A percentile compares a stretch with the other conserved stretches of the same genome.
These are phyloP conservation scores for Syzygium jambos DNA, from an alignment of 345 rosid species.

Conservation along the genomic window DNA sequence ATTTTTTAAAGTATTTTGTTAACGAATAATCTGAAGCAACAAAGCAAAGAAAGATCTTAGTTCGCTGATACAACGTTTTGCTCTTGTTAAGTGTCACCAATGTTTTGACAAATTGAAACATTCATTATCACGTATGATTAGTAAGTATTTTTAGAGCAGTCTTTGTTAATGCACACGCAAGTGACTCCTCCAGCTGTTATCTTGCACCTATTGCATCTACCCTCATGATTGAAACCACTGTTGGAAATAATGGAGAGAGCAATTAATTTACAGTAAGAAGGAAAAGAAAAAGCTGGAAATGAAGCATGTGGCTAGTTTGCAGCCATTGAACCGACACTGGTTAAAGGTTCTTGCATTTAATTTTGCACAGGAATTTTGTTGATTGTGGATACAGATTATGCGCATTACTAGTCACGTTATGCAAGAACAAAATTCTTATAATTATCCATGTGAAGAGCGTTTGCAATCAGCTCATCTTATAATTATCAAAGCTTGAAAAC, in stretches of 20 bases:
- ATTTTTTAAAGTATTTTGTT: not conserved
- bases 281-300: not conserved
- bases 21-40: not conserved
- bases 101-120: not conserved
- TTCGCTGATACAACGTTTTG: not conserved
- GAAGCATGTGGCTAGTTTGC: not conserved
- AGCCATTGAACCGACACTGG: not conserved
- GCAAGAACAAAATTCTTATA: no score
- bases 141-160: not conserved
- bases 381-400: not conserved
- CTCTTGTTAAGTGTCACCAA: not conserved
- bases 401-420: not conserved
- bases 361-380: not conserved
- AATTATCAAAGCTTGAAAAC: not conserved
- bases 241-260: not conserved
- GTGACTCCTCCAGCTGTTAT: not conserved
- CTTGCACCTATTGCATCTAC: not conserved
- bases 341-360: not conserved
- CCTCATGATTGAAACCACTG: not conserved
- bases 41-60: not conserved
- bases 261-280: not conserved
- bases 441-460: not conserved
- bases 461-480: not conserved
- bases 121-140: no score
- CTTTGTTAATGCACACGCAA: not conserved